Conservation (phyloP, 202 grass and related monocot genomes). For the Cymbopogon flexuosus region DNA sequence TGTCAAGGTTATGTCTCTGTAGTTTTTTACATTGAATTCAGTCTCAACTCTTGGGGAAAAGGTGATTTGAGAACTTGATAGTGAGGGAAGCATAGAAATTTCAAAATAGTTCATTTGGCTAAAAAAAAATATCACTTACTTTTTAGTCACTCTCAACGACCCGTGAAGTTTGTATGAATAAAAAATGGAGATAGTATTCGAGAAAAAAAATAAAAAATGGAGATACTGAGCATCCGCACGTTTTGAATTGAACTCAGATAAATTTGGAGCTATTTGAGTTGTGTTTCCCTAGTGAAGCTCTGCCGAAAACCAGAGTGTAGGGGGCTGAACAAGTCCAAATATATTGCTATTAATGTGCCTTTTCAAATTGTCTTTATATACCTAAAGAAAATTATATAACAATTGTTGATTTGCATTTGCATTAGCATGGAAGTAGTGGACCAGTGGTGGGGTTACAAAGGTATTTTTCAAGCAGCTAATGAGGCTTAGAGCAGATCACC, state of each 20-base stretch:
- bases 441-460: conserved; percentile 3
- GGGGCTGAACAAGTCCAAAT: not conserved
- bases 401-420: not conserved
- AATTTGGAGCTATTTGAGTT: not conserved
- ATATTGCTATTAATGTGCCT: not conserved
- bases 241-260: not conserved
- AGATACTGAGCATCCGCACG: too few species aligned
- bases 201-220: too few species aligned
- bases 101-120: not conserved
- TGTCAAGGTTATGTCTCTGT: not conserved
- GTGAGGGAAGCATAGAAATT: not conserved
- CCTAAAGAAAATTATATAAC: not conserved
- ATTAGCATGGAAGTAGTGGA: not conserved
- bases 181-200: too few species aligned
- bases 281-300: not conserved
- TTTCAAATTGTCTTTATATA: not conserved
- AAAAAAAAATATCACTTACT: not conserved
- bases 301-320: not conserved
- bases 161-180: too few species aligned
- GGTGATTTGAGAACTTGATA: not conserved
- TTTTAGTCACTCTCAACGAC: not conserved
- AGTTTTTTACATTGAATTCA: not conserved
- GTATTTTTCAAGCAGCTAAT: conserved; percentile 9
- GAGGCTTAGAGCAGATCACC: conserved; percentile 1
- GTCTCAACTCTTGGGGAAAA: not conserved